These are phyloP conservation scores for Gyromitra esculenta DNA, from an alignment of 2,329 filamentous ascomycete genomes.

Conservation along the genomic window DNA sequence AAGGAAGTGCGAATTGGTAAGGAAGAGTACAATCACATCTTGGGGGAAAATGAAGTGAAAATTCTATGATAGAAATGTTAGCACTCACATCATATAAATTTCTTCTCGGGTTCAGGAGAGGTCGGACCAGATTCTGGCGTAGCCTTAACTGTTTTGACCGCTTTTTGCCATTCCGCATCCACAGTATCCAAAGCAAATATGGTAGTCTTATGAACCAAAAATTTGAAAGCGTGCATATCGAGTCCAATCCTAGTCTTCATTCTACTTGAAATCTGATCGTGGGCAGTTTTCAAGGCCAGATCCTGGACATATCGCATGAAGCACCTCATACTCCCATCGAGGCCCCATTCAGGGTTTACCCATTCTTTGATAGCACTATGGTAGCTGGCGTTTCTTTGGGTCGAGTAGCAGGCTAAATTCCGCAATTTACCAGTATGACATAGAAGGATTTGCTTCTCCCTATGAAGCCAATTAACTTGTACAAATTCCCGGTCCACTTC, in stretches of 20 bases:
- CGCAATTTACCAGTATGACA: slow-evolving; percentile 6
- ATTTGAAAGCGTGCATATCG: slow-evolving; percentile 15
- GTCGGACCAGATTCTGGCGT: slow-evolving; percentile 3
- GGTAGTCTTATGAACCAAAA: slow-evolving; percentile 11
- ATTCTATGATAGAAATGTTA: slow-evolving; percentile 12
- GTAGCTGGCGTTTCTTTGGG: slow-evolving; percentile 21
- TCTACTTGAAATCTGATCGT: slow-evolving; percentile 13
- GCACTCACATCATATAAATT: neutral
- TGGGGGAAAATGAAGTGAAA: neutral
- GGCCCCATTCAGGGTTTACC: slow-evolving; percentile 12
- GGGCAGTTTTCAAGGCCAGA: slow-evolving; percentile 15
- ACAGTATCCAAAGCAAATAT: slow-evolving; percentile 16
- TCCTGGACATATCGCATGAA: slow-evolving; percentile 21
- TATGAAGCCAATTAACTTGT: slow-evolving; percentile 11
- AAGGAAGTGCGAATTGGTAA: slow-evolving; percentile 2
- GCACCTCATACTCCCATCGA: slow-evolving; percentile 6
- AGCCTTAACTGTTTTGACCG: slow-evolving; percentile 6
- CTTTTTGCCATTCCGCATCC: slow-evolving; percentile 19
- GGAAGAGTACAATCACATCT: slow-evolving; percentile 9
- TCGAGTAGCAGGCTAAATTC: slow-evolving; percentile 21
- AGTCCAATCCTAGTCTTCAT: slow-evolving; percentile 14
- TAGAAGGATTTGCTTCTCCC: slow-evolving; percentile 14
- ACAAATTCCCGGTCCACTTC: slow-evolving; percentile 8
- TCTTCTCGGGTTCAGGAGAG: neutral
- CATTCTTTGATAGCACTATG: slow-evolving; percentile 16